Percentiles rank a stretch among this genome's conserved stretches.
These are phyloP conservation scores for Kluyveromyces marxianus DNA, from an alignment of 1,139 yeast species.

Conservation along the genomic window DNA sequence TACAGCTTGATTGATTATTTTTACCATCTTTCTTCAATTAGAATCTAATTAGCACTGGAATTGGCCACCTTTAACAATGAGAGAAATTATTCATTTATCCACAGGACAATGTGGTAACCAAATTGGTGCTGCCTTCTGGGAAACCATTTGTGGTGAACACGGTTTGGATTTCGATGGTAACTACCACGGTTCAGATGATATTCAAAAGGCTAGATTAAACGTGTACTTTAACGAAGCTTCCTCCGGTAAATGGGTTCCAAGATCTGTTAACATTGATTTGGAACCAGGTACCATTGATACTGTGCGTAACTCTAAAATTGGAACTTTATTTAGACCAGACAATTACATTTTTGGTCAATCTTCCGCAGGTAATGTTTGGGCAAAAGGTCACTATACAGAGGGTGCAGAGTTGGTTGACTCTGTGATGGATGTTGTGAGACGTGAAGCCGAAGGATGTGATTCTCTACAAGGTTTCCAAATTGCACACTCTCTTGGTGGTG, in stretches of 20 bases:
- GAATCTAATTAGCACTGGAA: too few relatives aligned
- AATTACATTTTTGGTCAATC: slow-evolving; percentile 84
- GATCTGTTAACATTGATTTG: slow-evolving; percentile 85
- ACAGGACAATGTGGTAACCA: slow-evolving; percentile 99
- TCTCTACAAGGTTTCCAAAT: slow-evolving; percentile 92
- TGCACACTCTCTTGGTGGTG: slow-evolving; percentile 92
- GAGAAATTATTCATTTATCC: slow-evolving; percentile 64
- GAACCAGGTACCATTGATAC: slow-evolving; percentile 92
- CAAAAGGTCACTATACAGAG: slow-evolving; percentile 92
- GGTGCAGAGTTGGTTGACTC: slow-evolving; percentile 91
- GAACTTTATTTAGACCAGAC: slow-evolving; percentile 85
- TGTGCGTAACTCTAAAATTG: slow-evolving; percentile 68
- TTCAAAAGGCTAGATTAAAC: slow-evolving; percentile 42
- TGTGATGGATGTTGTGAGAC: slow-evolving; percentile 80
- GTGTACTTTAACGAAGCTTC: slow-evolving; percentile 61
- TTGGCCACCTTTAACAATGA: not conserved
- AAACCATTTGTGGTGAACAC: slow-evolving; percentile 94
- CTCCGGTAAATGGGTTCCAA: slow-evolving; percentile 83
- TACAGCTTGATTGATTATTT: too few relatives aligned
- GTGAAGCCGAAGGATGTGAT: slow-evolving; percentile 91
- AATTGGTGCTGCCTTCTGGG: slow-evolving; percentile 97
- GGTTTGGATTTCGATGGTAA: slow-evolving; percentile 83
- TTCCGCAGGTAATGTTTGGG: slow-evolving; percentile 95
- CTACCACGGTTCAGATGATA: slow-evolving; percentile 59
- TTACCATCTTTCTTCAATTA: not conserved